Percentiles rank a stretch among this genome's conserved stretches.
Evolutionary conservation across 768 basidiomycete species (phyloP).

Genomic region (Fomitopsis pulvina): DNA sequence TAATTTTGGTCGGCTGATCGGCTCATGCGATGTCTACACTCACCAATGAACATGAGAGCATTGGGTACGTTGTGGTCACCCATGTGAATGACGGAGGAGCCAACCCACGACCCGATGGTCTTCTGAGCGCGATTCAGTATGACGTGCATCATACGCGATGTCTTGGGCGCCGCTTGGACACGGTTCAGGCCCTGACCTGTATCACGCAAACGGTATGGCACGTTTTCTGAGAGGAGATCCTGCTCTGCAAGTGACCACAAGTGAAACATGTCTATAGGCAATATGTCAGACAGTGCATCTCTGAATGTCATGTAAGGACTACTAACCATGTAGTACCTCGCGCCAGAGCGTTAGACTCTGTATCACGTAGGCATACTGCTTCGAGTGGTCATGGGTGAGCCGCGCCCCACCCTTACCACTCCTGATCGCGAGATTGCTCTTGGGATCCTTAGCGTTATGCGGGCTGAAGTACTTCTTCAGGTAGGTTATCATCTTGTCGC

Average conservation of each 20-base stretch:
- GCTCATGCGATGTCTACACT: neutral
- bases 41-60: conserved; percentile 79
- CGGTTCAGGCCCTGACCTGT: conserved; percentile 90
- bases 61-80: conserved; percentile 83
- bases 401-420: conserved; percentile 77
- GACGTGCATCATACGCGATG: conserved; percentile 84
- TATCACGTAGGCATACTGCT: conserved; percentile 80
- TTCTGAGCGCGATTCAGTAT: conserved; percentile 80
- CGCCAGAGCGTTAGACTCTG: conserved; percentile 86
- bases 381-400: conserved; percentile 76
- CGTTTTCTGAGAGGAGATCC: conserved; percentile 70
- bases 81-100: conserved; percentile 85
- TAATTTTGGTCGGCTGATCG: too few relatives aligned
- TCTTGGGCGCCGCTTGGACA: conserved; percentile 82
- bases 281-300: neutral
- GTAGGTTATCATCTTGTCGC: conserved; percentile 75
- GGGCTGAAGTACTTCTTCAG: conserved; percentile 76
- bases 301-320: neutral
- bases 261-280: conserved; percentile 72
- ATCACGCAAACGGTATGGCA: conserved; percentile 76
- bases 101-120: conserved; percentile 79
- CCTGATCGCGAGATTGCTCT: conserved; percentile 69
- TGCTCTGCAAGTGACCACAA: conserved; percentile 78
- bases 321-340: conserved; percentile 74
- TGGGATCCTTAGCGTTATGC: conserved; percentile 55